Base-by-base conservation (phyloP, 1,284 basidiomycete species). In the Sanghuangporus baumii region DNA sequence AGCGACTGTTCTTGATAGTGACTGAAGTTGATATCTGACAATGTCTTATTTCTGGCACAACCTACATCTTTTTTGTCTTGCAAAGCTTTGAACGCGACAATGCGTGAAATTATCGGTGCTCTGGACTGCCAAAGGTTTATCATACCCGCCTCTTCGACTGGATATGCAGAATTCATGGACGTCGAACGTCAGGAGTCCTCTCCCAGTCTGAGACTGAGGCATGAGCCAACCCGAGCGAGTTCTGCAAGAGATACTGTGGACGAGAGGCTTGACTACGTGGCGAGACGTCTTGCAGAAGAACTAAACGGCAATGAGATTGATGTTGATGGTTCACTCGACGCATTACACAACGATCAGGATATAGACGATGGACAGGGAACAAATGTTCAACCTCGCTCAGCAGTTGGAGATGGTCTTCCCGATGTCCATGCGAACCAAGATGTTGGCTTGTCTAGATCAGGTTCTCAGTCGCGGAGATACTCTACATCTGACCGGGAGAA, bases 81-180 rank as follows among this genome's bases (percentile, higher is more conserved):
- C n/a, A 11, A 34, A 64, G 63, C 60, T n/a, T 34, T 67, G 6
- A 65, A 68, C 38, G 40, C 65, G 2, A 68, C 70, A 2, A 69
- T 74, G 36, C 60, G 66, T 14, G 72, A 74, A 50, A 68, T 72
- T 7, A 66, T 65, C 23, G 57, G 59, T 18, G 66, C 67, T 11
- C 62, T 72, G 18, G 70, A 65, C 14, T 67, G 67, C n/a, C 60
- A 62, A 34, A 63, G 68, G n/a, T 56, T 68, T 43, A 51, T 59
- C 20, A 61, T 63, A 9, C 51, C 60, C 1, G 20, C 57, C 4
- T 57, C 61, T 8, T 58, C 67, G 31, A 59, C 60, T 2, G 66
- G 59, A 8, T 67, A 67, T 43, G 58, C 48, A 7, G 65, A 67
- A 48, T 67, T 52, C 51, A 63, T 69, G 66, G 66, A 69, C 47